These are phyloP conservation scores for Venturia aucupariae DNA, from an alignment of 2,329 filamentous ascomycete species.

Conservation along the genomic window DNA sequence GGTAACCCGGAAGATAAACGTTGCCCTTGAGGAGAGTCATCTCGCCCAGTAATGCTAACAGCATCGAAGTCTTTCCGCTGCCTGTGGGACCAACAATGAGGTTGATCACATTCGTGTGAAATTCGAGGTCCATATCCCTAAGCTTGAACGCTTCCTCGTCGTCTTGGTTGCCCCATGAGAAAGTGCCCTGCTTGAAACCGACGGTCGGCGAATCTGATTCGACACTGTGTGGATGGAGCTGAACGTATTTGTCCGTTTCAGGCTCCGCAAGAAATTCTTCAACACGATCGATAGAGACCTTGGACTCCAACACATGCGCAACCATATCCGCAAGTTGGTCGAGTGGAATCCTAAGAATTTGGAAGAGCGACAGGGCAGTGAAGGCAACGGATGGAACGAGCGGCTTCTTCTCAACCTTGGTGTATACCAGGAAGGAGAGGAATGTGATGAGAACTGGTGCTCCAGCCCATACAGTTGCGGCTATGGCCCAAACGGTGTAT, in stretches of 20 bases:
- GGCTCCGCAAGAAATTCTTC: conserved; percentile 89
- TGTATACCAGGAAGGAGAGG: conserved; percentile 91
- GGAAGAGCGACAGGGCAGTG: conserved; percentile 91
- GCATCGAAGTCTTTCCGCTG: conserved; percentile 86
- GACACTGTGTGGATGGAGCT: conserved; percentile 63
- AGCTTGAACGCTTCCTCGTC: conserved; percentile 62
- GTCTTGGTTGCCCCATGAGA: conserved; percentile 70
- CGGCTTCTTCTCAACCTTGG: conserved; percentile 77
- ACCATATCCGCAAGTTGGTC: conserved; percentile 98
- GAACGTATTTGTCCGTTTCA: conserved; percentile 90
- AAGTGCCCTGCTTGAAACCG: conserved; percentile 73
- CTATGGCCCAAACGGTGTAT: conserved; percentile 84
- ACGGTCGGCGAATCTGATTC: conserved; percentile 64
- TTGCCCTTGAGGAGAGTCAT: conserved; percentile 79
- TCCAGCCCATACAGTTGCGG: conserved; percentile 93
- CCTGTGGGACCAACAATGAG: conserved; percentile 89
- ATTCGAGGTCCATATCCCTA: conserved; percentile 73
- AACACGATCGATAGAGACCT: conserved; percentile 92
- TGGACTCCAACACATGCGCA: conserved; percentile 93
- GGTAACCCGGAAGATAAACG: conserved; percentile 70
- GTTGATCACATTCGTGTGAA: conserved; percentile 78
- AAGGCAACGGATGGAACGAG: conserved; percentile 90
- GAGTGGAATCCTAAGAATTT: conserved; percentile 81
- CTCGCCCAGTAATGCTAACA: conserved; percentile 93
- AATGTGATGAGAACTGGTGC: conserved; percentile 94